Evolutionary conservation across 768 basidiomycete species (phyloP).

Genomic region (Agrocybe chaxingu): DNA sequence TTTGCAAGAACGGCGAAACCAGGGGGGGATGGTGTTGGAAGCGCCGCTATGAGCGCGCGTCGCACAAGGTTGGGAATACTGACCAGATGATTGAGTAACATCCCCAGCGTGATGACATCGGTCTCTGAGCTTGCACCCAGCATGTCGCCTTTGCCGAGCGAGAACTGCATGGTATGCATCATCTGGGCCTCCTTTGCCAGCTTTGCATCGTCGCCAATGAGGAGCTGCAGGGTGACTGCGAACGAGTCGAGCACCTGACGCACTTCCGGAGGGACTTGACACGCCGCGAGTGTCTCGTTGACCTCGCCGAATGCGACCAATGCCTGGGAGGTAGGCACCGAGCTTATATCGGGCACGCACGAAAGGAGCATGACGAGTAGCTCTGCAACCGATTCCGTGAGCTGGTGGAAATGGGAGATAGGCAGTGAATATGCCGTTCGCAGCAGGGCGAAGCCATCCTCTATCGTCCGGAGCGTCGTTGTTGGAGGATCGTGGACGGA

Average conservation of each 20-base stretch:
- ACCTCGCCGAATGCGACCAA: conserved; percentile 46
- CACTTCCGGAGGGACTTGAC: conserved; percentile 48
- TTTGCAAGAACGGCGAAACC: too few relatives aligned
- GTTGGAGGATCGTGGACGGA: conserved; percentile 46
- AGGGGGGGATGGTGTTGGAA: too few relatives aligned
- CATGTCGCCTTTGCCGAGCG: conserved; percentile 55
- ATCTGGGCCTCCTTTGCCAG: conserved; percentile 68
- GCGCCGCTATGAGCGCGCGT: background rate
- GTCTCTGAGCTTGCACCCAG: conserved; percentile 57
- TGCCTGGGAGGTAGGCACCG: conserved; percentile 60
- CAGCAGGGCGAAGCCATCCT: conserved; percentile 60
- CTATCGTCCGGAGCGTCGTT: conserved; percentile 49
- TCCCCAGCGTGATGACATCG: conserved; percentile 61
- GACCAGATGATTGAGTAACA: conserved; percentile 63
- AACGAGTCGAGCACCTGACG: conserved; percentile 60
- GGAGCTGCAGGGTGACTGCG: conserved; percentile 52
- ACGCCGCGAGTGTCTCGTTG: conserved; percentile 49
- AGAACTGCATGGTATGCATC: conserved; percentile 60
- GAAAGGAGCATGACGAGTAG: conserved; percentile 61
- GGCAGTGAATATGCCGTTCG: conserved; percentile 53
- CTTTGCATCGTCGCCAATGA: conserved; percentile 69
- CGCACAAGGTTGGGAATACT: conserved; percentile 14
- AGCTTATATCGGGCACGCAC: conserved; percentile 57
- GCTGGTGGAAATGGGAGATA: conserved; percentile 55
- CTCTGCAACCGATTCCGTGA: conserved; percentile 58